Evolutionary conservation across 768 basidiomycete genomes (phyloP), one percentile per base, ranked within the genome.

Genomic region (Cubamyces lactineus): DNA sequence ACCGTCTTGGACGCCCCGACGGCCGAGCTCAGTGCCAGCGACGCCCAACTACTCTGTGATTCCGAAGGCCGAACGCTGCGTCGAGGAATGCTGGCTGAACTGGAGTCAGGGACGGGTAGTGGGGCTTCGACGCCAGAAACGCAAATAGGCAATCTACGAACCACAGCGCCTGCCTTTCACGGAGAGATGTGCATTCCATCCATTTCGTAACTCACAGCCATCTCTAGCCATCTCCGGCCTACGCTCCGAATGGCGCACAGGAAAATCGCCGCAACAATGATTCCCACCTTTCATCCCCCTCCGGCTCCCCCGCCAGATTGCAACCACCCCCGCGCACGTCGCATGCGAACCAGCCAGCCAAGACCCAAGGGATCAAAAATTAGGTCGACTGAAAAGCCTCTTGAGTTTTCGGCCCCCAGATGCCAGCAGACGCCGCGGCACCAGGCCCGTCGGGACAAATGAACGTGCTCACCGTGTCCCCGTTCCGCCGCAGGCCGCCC

Each of bases 131-230:
- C 11, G 34, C 34, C 23, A n/a, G 23, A 19, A 47, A 24, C n/a
- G 23, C 13, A 47, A 12, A 26, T 15, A 28, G 24, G 13, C 21
- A 40, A 39, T 38, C 34, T 17, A 5, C 51, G n/a, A 53, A 53
- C 51, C 23, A 53, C 51, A 53, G 51, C 51, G 34, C 34, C 39
- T 53, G 51, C 51, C 51, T 23, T 41, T 40, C 38, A 4, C 21
- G 51, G 51, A 13, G 24, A 16, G 48, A 15, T 2, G 48, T 26
- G 19, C 34, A 34, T 34, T 34, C 34, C 34, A 34, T 11, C 34
- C 34, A 34, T 34, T 11, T 11, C 34, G 34, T 34, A 34, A 34
- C 34, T 26, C 48, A 49, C 21, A 16, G 45, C 19, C 23, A 13
- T 46, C 45, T 19, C 23, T 13, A 16, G 45, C 19, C 23, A 13